phyloP scores from a whole-genome alignment of 352 stramenopile genomes.

The Phytophthora pluvialis region DNA sequence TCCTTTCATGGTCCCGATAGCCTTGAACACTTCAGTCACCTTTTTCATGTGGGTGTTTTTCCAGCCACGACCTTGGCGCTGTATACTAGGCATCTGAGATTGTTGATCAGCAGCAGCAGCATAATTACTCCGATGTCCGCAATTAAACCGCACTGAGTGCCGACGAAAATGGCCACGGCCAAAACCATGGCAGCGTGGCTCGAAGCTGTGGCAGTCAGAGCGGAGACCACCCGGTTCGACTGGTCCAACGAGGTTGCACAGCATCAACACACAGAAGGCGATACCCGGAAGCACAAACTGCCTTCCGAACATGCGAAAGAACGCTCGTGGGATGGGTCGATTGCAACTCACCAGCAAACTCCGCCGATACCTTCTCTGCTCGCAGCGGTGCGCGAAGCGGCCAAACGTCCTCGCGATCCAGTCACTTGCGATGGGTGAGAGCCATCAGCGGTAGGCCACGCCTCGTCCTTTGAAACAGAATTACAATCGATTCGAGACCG shows the following conservation, averaged over 20 bases:
- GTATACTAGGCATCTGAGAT: conserved; percentile 13
- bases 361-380: conserved; percentile 27
- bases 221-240: conserved; percentile 46
- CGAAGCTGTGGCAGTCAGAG: conserved; percentile 19
- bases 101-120: conserved; percentile 41
- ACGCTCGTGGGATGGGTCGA: conserved; percentile 5
- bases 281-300: conserved; percentile 42
- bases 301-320: neutral
- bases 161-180: neutral
- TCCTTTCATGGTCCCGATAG: neutral
- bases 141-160: neutral
- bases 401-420: conserved; percentile 54
- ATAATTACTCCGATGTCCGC: conserved; percentile 33
- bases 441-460: conserved; percentile 39
- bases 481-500: neutral
- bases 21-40: conserved; percentile 65
- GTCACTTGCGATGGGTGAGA: conserved; percentile 51
- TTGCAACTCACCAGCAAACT: conserved; percentile 34
- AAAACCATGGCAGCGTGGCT: neutral
- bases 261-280: conserved; percentile 52
- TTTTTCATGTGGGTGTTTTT: conserved; percentile 65
- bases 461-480: neutral
- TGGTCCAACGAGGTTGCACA: conserved; percentile 58
- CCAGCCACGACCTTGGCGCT: neutral
- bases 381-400: conserved; percentile 39